These are phyloP conservation scores for Bocquillonia castaneifolia DNA, from an alignment of 441 rosid species.

Conservation along the genomic window DNA sequence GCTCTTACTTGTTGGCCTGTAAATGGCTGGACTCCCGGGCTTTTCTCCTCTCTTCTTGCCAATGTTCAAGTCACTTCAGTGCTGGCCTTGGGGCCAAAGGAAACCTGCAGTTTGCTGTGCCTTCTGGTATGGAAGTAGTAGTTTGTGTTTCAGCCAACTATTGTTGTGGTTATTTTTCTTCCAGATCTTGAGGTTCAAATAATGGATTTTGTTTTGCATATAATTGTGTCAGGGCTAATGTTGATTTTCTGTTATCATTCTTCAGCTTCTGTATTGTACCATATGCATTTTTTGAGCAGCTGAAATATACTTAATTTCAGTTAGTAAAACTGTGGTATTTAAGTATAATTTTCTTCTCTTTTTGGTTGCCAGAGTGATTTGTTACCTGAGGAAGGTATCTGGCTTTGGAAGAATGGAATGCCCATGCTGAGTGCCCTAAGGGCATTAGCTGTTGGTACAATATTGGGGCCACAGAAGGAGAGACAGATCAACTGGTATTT, in stretches of 20 bases:
- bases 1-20: slow-evolving; percentile 96
- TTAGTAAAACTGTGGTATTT: slow-evolving; percentile 19
- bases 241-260: neutral
- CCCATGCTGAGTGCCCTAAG: slow-evolving; percentile 85
- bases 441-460: slow-evolving; percentile 74
- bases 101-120: slow-evolving; percentile 90
- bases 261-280: neutral
- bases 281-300: slow-evolving; percentile 6
- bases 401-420: slow-evolving; percentile 94
- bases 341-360: slow-evolving; percentile 27
- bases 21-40: slow-evolving; percentile 93
- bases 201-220: neutral
- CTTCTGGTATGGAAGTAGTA: slow-evolving; percentile 63
- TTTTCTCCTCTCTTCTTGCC: slow-evolving; percentile 76
- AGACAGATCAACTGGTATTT: slow-evolving; percentile 83
- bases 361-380: slow-evolving; percentile 72
- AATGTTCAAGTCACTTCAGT: slow-evolving; percentile 69
- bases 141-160: slow-evolving; percentile 14
- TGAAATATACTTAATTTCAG: neutral
- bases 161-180: neutral
- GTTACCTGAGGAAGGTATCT: slow-evolving; percentile 85
- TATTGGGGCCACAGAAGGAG: slow-evolving; percentile 83
- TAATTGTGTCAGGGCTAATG: neutral
- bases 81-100: slow-evolving; percentile 89
- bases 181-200: neutral